Conservation (phyloP, 495 filamentous ascomycete species). For the Penicillium odoratum region DNA sequence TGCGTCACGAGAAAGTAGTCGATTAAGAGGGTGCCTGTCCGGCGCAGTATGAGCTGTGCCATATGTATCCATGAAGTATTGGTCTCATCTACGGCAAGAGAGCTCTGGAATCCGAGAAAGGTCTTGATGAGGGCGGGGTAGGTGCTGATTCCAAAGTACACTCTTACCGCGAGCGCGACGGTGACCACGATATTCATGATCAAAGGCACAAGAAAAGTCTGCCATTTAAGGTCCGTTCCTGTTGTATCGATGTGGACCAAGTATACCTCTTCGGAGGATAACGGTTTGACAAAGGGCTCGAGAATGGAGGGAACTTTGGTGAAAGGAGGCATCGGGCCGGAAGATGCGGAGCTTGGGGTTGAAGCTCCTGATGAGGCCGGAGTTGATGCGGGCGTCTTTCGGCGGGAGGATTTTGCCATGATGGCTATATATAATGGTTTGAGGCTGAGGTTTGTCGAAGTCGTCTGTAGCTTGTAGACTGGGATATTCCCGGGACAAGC, state of each 20-base stretch:
- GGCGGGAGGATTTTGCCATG: slow-evolving; percentile 45
- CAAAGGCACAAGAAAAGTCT: slow-evolving; percentile 72
- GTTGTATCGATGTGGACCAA: slow-evolving; percentile 74
- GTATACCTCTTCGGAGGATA: slow-evolving; percentile 68
- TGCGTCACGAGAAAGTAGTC: slow-evolving; percentile 71
- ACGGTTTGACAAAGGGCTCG: slow-evolving; percentile 58
- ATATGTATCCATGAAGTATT: slow-evolving; percentile 51
- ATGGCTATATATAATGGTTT: background rate
- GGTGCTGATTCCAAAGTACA: slow-evolving; percentile 59
- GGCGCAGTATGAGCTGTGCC: slow-evolving; percentile 46
- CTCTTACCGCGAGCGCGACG: slow-evolving; percentile 58
- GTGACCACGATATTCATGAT: slow-evolving; percentile 65
- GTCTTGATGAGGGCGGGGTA: slow-evolving; percentile 64
- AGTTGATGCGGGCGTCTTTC: slow-evolving; percentile 32
- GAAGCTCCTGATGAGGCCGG: slow-evolving; percentile 36
- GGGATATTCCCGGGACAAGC: background rate
- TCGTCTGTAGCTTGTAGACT: background rate
- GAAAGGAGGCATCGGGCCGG: slow-evolving; percentile 61
- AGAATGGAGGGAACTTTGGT: slow-evolving; percentile 56
- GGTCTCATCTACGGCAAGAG: slow-evolving; percentile 56
- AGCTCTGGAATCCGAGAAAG: slow-evolving; percentile 59
- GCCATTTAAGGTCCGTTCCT: slow-evolving; percentile 63
- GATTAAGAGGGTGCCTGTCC: slow-evolving; percentile 60
- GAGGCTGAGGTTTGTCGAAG: background rate
- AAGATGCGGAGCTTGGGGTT: slow-evolving; percentile 36